Percentiles rank a stretch among this genome's conserved stretches.
phyloP scores from a whole-genome alignment of 2,329 filamentous ascomycete species.

The Aureobasidium melanogenum region DNA sequence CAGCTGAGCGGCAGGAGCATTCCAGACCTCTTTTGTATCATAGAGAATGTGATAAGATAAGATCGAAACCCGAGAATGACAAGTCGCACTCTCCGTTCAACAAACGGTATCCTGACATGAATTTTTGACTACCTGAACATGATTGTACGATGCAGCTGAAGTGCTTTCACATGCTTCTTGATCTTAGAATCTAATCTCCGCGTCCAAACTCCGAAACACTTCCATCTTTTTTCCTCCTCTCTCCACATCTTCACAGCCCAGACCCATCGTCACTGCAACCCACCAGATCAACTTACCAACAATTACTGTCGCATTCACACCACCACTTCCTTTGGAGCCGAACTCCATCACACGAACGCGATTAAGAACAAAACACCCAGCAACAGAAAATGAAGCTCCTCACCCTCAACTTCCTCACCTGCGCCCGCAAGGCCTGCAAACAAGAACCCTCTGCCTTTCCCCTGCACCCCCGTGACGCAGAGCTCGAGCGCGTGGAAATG shows the following conservation, averaged over 20 bases:
- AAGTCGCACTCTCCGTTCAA: no score
- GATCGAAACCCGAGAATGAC: no score
- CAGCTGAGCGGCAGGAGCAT: no score
- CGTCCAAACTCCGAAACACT: neutral
- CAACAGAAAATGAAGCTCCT: conserved; percentile 72
- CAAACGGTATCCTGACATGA: no score
- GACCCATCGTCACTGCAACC: neutral
- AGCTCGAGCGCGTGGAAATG: conserved; percentile 76
- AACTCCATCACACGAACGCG: neutral
- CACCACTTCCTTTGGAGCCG: neutral
- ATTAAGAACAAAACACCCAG: neutral
- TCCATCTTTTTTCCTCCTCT: neutral
- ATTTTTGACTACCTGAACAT: no score
- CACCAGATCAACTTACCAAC: neutral
- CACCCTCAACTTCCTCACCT: conserved; percentile 92
- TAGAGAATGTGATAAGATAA: no score
- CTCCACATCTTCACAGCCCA: neutral
- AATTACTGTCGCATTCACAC: neutral
- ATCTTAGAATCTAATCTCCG: no score
- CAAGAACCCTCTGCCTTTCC: conserved; percentile 71
- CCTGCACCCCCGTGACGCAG: conserved; percentile 83
- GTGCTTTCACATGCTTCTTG: no score
- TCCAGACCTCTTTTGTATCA: no score
- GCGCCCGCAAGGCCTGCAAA: conserved; percentile 93
- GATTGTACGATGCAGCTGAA: no score